Evolutionary conservation across 352 stramenopile genomes (phyloP), one percentile per base, ranked within the genome.

Genomic region (Globisporangium cystogenes): DNA sequence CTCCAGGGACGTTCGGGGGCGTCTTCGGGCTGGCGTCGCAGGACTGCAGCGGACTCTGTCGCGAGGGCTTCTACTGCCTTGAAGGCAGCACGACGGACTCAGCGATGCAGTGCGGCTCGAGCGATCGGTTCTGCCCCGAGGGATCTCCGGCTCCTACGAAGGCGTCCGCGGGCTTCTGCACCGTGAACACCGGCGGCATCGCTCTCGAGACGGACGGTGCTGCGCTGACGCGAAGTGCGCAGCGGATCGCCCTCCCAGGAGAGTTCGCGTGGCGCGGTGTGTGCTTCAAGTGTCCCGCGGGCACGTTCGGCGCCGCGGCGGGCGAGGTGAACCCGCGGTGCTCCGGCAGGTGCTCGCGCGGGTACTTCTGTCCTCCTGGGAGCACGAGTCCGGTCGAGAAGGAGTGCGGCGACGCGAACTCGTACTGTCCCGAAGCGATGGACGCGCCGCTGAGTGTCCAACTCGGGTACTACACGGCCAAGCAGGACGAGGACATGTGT

Each of bases 341-440:
- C 48, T 68, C 70, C 0, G 87, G 82, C 0, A 31, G 31, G 3
- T 96, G 87, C 60, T 40, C 63, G 16, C 18, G 61, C 7, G 87
- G 87, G 6, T 95, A 83, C 59, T 95, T 72, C 57, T 90, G 80
- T 33, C 75, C 76, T 14, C 39, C 59, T 6, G 71, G 71, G 5
- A 90, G 76, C 60, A 72, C 62, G 14, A 67, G 65, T 1, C 41
- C 65, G 3, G 77, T 62, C 0, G 55, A 83, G 48, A 55, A 56
- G 11, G 73, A 82, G 41, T 91, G 80, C 39, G 80, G 80, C 1
- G 55, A 66, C 20, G 63, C 72, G 15, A 42, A 62, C 11, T 62
- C 72, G 12, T 87, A 72, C 57, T 91, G 80, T 36, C 77, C 80
- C 4, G 20, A 31, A 8, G 67, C 60, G 3, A 73, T 75, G 0